Conservation (phyloP, 192 early-diverging fungal species). For the Coemansia sp. region DNA sequence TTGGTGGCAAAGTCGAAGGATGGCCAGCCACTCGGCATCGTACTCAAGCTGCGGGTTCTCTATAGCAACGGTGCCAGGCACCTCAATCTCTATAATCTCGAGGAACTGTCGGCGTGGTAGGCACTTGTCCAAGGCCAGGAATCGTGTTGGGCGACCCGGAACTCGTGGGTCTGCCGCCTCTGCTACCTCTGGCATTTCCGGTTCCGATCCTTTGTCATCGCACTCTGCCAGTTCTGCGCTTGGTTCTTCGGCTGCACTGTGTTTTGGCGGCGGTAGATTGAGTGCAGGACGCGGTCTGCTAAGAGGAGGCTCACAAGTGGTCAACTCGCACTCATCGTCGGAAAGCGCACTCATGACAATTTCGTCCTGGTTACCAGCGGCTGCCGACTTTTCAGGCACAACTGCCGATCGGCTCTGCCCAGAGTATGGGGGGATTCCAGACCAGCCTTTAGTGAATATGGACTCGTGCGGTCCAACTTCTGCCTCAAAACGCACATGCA, state of each 20-base stretch:
- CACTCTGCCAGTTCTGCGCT: not conserved
- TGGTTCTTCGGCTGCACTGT: conserved; percentile 6
- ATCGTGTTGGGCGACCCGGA: conserved; percentile 61
- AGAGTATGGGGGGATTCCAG: conserved; percentile 15
- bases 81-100: conserved; percentile 64
- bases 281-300: conserved; percentile 14
- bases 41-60: conserved; percentile 64
- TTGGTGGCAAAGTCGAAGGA: conserved; percentile 61
- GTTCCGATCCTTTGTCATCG: not conserved
- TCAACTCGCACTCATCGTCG: conserved; percentile 7
- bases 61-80: conserved; percentile 25
- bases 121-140: conserved; percentile 96
- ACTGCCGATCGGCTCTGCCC: not conserved
- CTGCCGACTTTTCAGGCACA: not conserved
- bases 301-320: not conserved
- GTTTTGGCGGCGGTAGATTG: conserved; percentile 35
- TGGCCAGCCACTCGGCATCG: conserved; percentile 81
- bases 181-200: not conserved
- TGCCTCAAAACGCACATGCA: conserved; percentile 90
- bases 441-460: conserved; percentile 24
- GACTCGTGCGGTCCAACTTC: conserved; percentile 53
- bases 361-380: conserved; percentile 53
- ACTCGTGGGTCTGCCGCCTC: conserved; percentile 12
- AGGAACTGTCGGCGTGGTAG: conserved; percentile 73
- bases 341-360: conserved; percentile 45